Evolutionary conservation across 2,329 filamentous ascomycete species (phyloP).

Genomic region (Ophioceras dolichostomum): DNA sequence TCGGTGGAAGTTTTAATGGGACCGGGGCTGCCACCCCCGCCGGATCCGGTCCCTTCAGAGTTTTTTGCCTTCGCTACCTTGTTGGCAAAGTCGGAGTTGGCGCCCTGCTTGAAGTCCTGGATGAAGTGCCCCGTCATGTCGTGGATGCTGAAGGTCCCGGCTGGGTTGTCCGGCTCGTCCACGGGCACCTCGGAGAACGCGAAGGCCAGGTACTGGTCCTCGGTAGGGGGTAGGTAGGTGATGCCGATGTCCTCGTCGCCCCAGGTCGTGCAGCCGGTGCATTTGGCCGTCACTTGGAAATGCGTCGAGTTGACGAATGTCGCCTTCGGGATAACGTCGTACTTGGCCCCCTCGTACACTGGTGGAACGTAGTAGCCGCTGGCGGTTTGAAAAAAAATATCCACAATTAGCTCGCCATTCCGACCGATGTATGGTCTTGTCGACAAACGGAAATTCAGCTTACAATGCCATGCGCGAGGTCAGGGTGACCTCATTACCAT

Average conservation of each 20-base stretch:
- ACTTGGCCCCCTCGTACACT: constrained; percentile 14
- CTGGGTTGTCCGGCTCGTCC: constrained; percentile 20
- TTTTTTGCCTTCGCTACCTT: not conserved
- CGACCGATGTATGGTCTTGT: too few relatives aligned
- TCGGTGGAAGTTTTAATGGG: not conserved
- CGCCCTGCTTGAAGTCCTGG: constrained; percentile 20
- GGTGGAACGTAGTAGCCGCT: constrained; percentile 23
- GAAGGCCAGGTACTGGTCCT: constrained; percentile 25
- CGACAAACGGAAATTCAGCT: constrained; percentile 9
- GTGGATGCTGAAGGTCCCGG: constrained; percentile 28
- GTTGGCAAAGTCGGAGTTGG: constrained; percentile 19
- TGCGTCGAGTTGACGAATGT: constrained; percentile 25
- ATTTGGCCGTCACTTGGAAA: constrained; percentile 25
- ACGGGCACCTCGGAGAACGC: constrained; percentile 24
- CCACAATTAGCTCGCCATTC: too few relatives aligned
- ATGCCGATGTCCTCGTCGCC: constrained; percentile 25
- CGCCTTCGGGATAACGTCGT: constrained; percentile 22
- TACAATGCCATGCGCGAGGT: constrained; percentile 32
- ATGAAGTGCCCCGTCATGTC: constrained; percentile 27
- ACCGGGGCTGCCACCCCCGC: not conserved
- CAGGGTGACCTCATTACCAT: constrained; percentile 24
- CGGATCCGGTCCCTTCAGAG: not conserved
- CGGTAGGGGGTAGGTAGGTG: constrained; percentile 22
- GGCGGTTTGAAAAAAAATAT: too few relatives aligned
- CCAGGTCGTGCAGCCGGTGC: constrained; percentile 29